phyloP scores from a whole-genome alignment of 169 alveolate genomes.

The Haemoproteus tartakovskyi region DNA sequence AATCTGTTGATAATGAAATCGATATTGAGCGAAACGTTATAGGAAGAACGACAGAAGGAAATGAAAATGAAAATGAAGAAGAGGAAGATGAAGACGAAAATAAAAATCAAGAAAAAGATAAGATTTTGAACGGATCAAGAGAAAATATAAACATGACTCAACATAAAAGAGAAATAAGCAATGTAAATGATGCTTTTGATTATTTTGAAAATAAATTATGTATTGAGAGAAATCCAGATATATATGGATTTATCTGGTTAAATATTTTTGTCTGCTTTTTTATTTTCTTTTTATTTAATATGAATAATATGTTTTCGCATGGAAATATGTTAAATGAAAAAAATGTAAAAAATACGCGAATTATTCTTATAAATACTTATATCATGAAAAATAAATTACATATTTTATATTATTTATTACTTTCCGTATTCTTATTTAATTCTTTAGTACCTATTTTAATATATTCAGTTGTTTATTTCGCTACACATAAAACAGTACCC shows the following conservation, averaged over 20 bases:
- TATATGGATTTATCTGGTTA: slow-evolving; percentile 50
- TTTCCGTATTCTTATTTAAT: slow-evolving; percentile 13
- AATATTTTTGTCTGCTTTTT: slow-evolving; percentile 20
- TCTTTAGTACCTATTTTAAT: slow-evolving; percentile 3
- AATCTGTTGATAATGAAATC: background rate
- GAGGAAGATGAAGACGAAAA: slow-evolving; percentile 31
- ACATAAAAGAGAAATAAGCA: slow-evolving; percentile 14
- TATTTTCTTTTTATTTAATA: slow-evolving; percentile 37
- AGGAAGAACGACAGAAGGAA: background rate
- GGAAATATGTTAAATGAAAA: background rate
- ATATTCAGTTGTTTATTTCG: slow-evolving; percentile 1
- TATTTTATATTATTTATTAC: slow-evolving; percentile 5
- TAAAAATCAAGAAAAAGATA: no score
- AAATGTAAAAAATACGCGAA: background rate
- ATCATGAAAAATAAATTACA: slow-evolving; percentile 7
- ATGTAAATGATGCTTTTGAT: slow-evolving; percentile 34
- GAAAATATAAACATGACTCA: no score
- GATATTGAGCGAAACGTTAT: slow-evolving; percentile 14
- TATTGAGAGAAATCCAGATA: slow-evolving; percentile 41
- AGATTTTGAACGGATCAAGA: no score
- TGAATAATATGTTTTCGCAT: slow-evolving; percentile 17
- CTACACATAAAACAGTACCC: slow-evolving; percentile 11
- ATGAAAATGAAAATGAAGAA: slow-evolving; percentile 5
- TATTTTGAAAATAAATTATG: slow-evolving; percentile 43
- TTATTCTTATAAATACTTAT: background rate